Conservation (phyloP, 108 stramenopile species). For the Pseudonitzschia delicatissima region DNA sequence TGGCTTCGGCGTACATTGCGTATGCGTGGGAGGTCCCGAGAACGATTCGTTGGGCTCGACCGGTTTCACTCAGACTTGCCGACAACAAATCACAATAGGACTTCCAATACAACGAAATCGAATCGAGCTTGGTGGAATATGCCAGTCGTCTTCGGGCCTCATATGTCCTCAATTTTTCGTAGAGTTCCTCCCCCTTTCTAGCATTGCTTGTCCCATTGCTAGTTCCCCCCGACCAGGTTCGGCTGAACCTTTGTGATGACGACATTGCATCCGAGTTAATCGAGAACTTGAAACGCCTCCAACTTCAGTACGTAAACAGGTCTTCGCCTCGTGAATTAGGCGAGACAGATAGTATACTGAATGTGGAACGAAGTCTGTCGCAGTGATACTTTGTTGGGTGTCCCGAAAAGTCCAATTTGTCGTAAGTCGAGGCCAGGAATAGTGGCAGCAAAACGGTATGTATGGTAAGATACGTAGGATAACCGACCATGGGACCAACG, state of each 20-base stretch:
- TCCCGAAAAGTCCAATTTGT: too few relatives aligned
- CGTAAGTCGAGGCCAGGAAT: too few relatives aligned
- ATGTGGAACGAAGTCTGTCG: too few relatives aligned
- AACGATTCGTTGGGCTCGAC: constrained; percentile 57
- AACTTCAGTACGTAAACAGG: too few relatives aligned
- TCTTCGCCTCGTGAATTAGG: too few relatives aligned
- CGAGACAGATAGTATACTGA: too few relatives aligned
- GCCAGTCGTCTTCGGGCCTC: constrained; percentile 61
- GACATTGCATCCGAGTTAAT: too few relatives aligned
- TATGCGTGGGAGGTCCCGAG: constrained; percentile 57
- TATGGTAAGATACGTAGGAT: too few relatives aligned
- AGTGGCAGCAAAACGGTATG: too few relatives aligned
- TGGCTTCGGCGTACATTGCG: constrained; percentile 41
- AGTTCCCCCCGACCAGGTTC: not conserved
- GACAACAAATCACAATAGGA: constrained; percentile 65
- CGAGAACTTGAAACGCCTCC: too few relatives aligned
- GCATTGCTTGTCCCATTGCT: not conserved
- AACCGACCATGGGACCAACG: too few relatives aligned
- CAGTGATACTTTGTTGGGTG: too few relatives aligned
- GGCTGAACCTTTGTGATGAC: not conserved
- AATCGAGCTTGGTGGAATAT: constrained; percentile 66
- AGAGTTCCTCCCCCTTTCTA: constrained; percentile 2
- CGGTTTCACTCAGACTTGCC: constrained; percentile 57
- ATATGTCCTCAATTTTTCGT: constrained; percentile 47
- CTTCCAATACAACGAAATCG: constrained; percentile 72